Base-by-base conservation (phyloP, 192 early-diverging fungal genomes). In the Piromyces sp. region DNA sequence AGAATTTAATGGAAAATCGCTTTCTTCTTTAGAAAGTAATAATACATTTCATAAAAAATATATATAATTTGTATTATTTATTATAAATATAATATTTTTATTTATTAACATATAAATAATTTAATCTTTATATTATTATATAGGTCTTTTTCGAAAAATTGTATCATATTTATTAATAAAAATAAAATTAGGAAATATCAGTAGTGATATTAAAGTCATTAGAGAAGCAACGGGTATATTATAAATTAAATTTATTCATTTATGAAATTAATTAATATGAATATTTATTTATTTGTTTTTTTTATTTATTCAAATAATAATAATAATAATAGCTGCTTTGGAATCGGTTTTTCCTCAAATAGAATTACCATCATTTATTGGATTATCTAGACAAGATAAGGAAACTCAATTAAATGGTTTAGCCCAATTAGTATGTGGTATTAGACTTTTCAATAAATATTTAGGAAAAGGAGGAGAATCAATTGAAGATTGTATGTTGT, bases 341-440 rank as follows among this genome's bases (percentile, higher is more conserved):
- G 90, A 91, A 82, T 91, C 90, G 0, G 90, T 91, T 30, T 91
- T 91, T 79, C 90, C 90, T 30, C 88, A 90, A 83, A 86, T 85
- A 29, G 90, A 91, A 80, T 85, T 91, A 26, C 83, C 84, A 30
- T 85, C 88, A 15, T 91, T 90, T 84, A 86, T 90, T 30, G 85
- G 84, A 16, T 86, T 91, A 2, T 82, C 87, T 26, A 82, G 88
- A 13, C 79, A 80, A 80, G 90, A 89, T 30, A 91, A 91, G 79
- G 90, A 91, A 81, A 84, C 88, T 9, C 90, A 91, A 82, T 85
- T 91, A 29, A 89, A 88, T 80, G 90, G 90, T 40, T 84, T 91
- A 3, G 82, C 88, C 6, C 88, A 91, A 68, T 86, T 91, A 26
- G 90, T 90, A 3, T 88, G 88, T 28, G 90, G 90, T 17, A 91